phyloP scores from a whole-genome alignment of 805 yeast genomes.

The Maudiozyma bulderi region DNA sequence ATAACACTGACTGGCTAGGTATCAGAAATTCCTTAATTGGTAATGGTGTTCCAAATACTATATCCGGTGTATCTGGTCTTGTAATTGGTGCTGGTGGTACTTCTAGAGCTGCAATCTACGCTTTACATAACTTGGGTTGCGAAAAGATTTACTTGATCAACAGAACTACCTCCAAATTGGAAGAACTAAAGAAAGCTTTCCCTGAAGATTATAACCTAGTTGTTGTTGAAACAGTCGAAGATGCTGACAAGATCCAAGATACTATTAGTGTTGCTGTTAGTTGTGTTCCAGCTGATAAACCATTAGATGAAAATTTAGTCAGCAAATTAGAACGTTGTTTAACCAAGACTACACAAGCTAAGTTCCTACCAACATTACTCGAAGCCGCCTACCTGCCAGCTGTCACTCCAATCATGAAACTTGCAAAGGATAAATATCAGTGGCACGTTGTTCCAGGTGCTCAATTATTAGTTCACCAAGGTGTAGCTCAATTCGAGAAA shows the following conservation, averaged over 20 bases:
- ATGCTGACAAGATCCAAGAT: conserved; percentile 32
- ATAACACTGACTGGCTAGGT: conserved; percentile 95
- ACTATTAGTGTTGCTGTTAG: conserved; percentile 56
- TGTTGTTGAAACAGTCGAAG: conserved; percentile 41
- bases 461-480: conserved; percentile 89
- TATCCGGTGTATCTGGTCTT: conserved; percentile 45
- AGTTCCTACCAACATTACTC: conserved; percentile 46
- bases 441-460: conserved; percentile 89
- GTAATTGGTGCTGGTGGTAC: conserved; percentile 98
- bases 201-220: conserved; percentile 50
- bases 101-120: conserved; percentile 87
- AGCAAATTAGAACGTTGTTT: conserved; percentile 41
- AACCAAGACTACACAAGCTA: conserved; percentile 31
- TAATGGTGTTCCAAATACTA: conserved; percentile 48
- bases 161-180: conserved; percentile 62
- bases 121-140: conserved; percentile 73
- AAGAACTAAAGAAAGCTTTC: conserved; percentile 49
- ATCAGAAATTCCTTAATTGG: conserved; percentile 56
- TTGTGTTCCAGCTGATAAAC: conserved; percentile 76
- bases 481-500: conserved; percentile 70
- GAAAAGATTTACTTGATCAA: conserved; percentile 65
- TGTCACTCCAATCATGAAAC: conserved; percentile 74
- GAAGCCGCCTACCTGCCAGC: conserved; percentile 95
- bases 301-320: conserved; percentile 46
- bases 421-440: conserved; percentile 50